Evolutionary conservation across 345 rosid species (phyloP).

Genomic region (Cardamine occulta): DNA sequence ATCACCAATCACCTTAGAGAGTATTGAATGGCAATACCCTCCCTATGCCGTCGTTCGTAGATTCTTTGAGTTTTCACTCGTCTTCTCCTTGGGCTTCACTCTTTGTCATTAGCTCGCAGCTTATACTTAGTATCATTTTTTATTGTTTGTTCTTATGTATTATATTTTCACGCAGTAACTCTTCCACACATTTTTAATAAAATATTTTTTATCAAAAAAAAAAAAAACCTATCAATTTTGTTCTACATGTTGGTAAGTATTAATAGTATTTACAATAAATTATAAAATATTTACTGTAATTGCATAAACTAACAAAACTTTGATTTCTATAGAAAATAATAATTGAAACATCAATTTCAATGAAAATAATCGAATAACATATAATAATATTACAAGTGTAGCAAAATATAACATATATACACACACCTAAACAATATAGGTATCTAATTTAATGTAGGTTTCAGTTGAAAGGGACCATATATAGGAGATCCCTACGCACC

Average conservation of each 20-base stretch:
- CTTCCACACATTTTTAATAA: too few relatives aligned
- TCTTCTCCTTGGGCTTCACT: too few relatives aligned
- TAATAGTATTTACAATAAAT: too few relatives aligned
- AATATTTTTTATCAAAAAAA: too few relatives aligned
- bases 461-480: conserved; percentile 39
- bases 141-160: too few relatives aligned
- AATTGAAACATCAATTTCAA: neutral
- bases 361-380: neutral
- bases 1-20: too few relatives aligned
- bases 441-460: conserved; percentile 25
- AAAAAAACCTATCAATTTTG: neutral
- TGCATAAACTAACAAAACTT: neutral
- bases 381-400: neutral
- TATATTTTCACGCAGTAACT: too few relatives aligned
- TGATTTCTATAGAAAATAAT: neutral
- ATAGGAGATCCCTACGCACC: conserved; percentile 35
- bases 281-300: neutral
- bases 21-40: too few relatives aligned
- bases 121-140: too few relatives aligned
- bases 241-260: neutral
- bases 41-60: too few relatives aligned
- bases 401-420: neutral
- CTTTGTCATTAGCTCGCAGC: too few relatives aligned
- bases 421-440: conserved; percentile 10
- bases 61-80: too few relatives aligned